Conservation (phyloP, 768 basidiomycete species). For the Neoboletus magnificus region DNA sequence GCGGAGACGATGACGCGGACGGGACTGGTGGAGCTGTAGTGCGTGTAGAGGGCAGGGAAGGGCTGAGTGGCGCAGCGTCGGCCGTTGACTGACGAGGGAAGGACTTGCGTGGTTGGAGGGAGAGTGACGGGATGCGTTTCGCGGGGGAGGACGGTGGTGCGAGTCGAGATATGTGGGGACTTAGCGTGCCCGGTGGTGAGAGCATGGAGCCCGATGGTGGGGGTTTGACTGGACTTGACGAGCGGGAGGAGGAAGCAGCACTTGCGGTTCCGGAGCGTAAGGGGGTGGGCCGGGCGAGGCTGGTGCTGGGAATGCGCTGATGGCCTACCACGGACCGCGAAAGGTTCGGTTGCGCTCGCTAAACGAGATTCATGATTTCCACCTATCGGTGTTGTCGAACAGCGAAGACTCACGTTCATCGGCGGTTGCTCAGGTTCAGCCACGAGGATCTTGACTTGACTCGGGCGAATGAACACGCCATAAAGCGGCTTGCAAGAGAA, state of each 20-base stretch:
- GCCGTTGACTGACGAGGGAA: constrained; percentile 43
- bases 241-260: constrained; percentile 48
- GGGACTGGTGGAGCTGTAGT: constrained; percentile 24
- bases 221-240: constrained; percentile 61
- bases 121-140: constrained; percentile 49
- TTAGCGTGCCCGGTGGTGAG: constrained; percentile 28
- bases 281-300: constrained; percentile 39
- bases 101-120: constrained; percentile 50
- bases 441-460: constrained; percentile 71
- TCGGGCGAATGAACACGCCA: constrained; percentile 88
- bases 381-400: background rate
- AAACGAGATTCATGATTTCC: constrained; percentile 3
- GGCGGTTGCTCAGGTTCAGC: constrained; percentile 25
- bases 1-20: constrained; percentile 17
- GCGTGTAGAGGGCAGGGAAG: constrained; percentile 21
- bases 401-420: constrained; percentile 22
- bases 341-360: constrained; percentile 25
- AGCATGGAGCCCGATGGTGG: constrained; percentile 21
- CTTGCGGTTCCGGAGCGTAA: constrained; percentile 38
- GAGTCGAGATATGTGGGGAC: constrained; percentile 28
- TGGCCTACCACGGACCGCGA: constrained; percentile 45
- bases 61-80: constrained; percentile 31
- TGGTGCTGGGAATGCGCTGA: constrained; percentile 56
- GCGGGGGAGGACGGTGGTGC: constrained; percentile 48
- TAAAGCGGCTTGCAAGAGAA: constrained; percentile 73